Evolutionary conservation across 2,329 filamentous ascomycete genomes (phyloP).

Genomic region (Sporothrix mexicana): DNA sequence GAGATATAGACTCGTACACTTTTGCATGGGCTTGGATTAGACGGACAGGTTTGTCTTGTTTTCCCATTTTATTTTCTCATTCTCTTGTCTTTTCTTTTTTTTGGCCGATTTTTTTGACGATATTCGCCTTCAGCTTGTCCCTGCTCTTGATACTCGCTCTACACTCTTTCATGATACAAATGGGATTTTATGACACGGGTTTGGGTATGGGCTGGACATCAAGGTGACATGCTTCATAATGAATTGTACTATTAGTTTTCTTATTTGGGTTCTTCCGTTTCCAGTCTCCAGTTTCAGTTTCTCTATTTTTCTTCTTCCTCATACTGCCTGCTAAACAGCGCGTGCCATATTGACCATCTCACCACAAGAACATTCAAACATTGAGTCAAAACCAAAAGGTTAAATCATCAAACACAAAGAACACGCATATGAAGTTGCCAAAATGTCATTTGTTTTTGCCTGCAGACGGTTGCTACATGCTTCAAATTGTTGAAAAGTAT

Average conservation of each 20-base stretch:
- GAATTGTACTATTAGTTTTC: slow-evolving; percentile 7
- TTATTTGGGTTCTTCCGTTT: background rate
- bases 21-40: slow-evolving; percentile 5
- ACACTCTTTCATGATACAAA: background rate
- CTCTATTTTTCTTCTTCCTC: background rate
- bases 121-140: background rate
- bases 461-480: background rate
- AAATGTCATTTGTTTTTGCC: background rate
- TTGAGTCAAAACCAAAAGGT: background rate
- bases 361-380: background rate
- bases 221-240: slow-evolving; percentile 9
- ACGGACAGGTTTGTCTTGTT: background rate
- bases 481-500: background rate
- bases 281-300: background rate
- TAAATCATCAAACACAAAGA: too few relatives aligned
- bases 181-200: background rate
- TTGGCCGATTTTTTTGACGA: background rate
- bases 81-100: background rate
- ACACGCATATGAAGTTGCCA: background rate
- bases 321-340: background rate
- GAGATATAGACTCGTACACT: slow-evolving; percentile 13
- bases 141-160: background rate
- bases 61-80: slow-evolving; percentile 16
- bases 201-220: background rate
- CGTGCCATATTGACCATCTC: slow-evolving; percentile 1